phyloP scores from a whole-genome alignment of 208 protist species.

The Leishmania martiniquensis region DNA sequence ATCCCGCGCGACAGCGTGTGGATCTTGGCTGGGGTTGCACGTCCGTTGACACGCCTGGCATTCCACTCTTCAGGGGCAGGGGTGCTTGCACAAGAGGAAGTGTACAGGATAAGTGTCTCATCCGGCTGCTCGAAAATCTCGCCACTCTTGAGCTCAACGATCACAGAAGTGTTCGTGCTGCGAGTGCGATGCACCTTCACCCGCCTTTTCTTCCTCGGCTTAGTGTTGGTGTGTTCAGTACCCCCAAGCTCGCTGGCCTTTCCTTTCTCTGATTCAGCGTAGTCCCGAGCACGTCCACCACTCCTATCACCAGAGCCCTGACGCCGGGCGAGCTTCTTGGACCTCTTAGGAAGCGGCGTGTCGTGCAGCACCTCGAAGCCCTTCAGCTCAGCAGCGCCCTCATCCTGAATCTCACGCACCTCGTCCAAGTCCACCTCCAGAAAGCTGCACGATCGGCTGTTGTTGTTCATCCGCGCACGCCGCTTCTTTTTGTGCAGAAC shows the following conservation, averaged over 20 bases:
- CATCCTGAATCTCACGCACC: conserved; percentile 29
- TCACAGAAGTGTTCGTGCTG: conserved; percentile 15
- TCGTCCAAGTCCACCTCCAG: conserved; percentile 40
- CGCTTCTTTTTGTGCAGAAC: conserved; percentile 26
- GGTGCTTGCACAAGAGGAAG: conserved; percentile 9
- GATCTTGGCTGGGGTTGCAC: not conserved
- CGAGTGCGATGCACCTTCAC: conserved; percentile 11
- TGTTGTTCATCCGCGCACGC: conserved; percentile 19
- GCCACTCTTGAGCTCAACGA: conserved; percentile 18
- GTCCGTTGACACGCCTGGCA: not conserved
- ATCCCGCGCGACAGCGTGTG: conserved; percentile 1
- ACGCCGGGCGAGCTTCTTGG: conserved; percentile 20
- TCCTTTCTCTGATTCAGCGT: not conserved
- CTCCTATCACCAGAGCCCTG: conserved; percentile 9
- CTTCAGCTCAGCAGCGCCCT: conserved; percentile 8
- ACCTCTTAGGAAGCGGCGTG: not conserved
- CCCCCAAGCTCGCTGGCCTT: conserved; percentile 17
- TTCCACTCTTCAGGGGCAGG: conserved; percentile 11
- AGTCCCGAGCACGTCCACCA: not conserved
- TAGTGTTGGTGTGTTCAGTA: not conserved
- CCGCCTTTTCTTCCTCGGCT: conserved; percentile 15
- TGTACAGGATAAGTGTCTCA: conserved; percentile 6
- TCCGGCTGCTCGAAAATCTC: conserved; percentile 26
- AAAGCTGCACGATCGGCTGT: conserved; percentile 63
- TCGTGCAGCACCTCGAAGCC: not conserved